These are phyloP conservation scores for Furcasterigmium furcatum DNA, from an alignment of 2,329 filamentous ascomycete species.

Conservation along the genomic window DNA sequence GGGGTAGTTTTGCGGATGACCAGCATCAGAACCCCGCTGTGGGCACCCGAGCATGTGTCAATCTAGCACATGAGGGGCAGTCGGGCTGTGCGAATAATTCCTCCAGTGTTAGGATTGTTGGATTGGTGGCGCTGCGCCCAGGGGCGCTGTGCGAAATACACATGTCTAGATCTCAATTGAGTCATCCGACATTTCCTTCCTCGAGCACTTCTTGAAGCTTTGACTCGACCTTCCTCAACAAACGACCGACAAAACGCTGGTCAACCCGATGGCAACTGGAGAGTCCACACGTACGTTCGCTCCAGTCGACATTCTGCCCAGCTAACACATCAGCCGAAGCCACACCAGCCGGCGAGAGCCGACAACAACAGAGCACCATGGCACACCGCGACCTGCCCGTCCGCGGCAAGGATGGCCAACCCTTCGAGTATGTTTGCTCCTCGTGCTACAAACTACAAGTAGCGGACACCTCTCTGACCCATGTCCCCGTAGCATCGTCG, in stretches of 20 bases:
- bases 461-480: conserved; percentile 1
- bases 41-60: no score
- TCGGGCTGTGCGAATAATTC: neutral
- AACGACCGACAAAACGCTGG: neutral
- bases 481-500: conserved; percentile 44
- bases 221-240: no score
- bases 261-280: neutral
- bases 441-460: neutral
- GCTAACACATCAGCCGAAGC: neutral
- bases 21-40: no score
- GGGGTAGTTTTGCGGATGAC: neutral
- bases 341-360: neutral
- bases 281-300: neutral
- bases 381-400: conserved; percentile 14
- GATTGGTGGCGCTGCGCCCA: neutral
- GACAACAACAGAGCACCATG: neutral
- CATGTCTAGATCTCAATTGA: neutral
- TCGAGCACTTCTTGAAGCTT: no score
- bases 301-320: no score
- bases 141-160: neutral
- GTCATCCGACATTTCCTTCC: neutral
- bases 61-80: no score
- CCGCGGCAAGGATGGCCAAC: conserved; percentile 15
- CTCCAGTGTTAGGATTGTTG: neutral
- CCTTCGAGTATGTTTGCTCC: conserved; percentile 26